Evolutionary conservation across 1,139 yeast genomes (phyloP).

Genomic region (Citeromyces hawaiiensis): DNA sequence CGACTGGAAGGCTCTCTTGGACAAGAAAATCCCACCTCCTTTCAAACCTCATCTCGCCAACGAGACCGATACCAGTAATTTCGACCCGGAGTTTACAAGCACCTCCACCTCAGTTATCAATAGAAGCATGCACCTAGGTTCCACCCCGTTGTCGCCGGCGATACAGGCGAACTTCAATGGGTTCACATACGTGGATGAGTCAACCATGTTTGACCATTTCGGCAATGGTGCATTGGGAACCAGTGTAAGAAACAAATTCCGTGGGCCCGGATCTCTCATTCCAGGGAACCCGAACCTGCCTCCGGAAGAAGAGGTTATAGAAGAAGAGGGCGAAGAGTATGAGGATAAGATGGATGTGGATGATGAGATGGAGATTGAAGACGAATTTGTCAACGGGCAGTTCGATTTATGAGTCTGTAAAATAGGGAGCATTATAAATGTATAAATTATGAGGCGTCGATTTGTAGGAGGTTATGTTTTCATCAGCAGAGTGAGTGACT

Average conservation of each 20-base stretch:
- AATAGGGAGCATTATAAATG: background rate
- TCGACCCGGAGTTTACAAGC: conserved; percentile 93
- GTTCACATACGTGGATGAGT: conserved; percentile 89
- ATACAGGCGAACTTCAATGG: conserved; percentile 95
- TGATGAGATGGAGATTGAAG: conserved; percentile 36
- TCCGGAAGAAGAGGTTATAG: conserved; percentile 74
- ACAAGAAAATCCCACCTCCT: conserved; percentile 91
- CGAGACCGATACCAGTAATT: conserved; percentile 90
- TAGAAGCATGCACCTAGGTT: conserved; percentile 47
- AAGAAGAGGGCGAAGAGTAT: conserved; percentile 44
- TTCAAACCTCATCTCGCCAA: conserved; percentile 86
- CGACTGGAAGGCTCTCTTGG: conserved; percentile 71
- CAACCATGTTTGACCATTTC: conserved; percentile 82
- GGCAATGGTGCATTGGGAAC: conserved; percentile 15
- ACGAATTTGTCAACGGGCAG: conserved; percentile 81
- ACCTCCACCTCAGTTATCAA: conserved; percentile 75
- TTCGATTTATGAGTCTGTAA: conserved; percentile 44
- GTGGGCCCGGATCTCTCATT: conserved; percentile 44
- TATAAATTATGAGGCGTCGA: too few species aligned
- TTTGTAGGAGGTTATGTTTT: too few species aligned
- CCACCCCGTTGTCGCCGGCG: conserved; percentile 86
- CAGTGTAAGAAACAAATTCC: conserved; percentile 30
- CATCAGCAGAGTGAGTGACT: too few species aligned
- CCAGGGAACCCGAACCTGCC: conserved; percentile 72
- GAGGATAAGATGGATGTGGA: conserved; percentile 38